Conservation (phyloP, 805 yeast species). For the Saccharomycopsis vini region DNA sequence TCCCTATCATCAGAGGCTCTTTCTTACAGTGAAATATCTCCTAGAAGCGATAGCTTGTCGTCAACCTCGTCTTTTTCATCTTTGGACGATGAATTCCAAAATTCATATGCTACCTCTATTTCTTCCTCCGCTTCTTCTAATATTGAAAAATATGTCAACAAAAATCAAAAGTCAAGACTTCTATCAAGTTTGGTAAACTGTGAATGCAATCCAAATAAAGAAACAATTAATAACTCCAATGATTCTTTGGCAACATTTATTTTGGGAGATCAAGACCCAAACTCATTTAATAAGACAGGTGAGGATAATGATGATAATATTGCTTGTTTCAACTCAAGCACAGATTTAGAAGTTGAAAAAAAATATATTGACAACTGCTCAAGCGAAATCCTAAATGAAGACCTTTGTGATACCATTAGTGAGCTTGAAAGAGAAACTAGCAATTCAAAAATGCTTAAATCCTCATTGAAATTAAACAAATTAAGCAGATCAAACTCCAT, state of each 20-base stretch:
- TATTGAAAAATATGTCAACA: neutral
- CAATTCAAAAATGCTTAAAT: conserved; percentile 7
- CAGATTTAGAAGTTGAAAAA: neutral
- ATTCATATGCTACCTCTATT: too few species aligned
- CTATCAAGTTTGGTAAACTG: neutral
- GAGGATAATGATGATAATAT: too few species aligned
- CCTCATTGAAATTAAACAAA: conserved; percentile 9
- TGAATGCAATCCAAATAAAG: neutral
- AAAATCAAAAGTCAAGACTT: neutral
- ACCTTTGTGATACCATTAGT: neutral
- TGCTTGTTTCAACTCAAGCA: neutral
- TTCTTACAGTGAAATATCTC: conserved; percentile 1
- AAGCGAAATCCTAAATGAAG: conserved; percentile 1
- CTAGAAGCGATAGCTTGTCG: conserved; percentile 2
- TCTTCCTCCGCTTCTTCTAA: too few species aligned
- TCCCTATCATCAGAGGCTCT: conserved; percentile 1
- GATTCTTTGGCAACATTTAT: conserved; percentile 13
- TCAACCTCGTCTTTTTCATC: conserved; percentile 13
- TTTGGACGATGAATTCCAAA: conserved; percentile 3
- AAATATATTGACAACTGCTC: neutral
- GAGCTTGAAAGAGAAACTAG: neutral
- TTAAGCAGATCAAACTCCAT: conserved; percentile 14
- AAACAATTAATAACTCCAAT: neutral
- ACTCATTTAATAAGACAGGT: neutral
- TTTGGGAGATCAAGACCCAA: neutral